Base-by-base conservation (phyloP, 345 rosid species). In the Toxicodendron radicans region DNA sequence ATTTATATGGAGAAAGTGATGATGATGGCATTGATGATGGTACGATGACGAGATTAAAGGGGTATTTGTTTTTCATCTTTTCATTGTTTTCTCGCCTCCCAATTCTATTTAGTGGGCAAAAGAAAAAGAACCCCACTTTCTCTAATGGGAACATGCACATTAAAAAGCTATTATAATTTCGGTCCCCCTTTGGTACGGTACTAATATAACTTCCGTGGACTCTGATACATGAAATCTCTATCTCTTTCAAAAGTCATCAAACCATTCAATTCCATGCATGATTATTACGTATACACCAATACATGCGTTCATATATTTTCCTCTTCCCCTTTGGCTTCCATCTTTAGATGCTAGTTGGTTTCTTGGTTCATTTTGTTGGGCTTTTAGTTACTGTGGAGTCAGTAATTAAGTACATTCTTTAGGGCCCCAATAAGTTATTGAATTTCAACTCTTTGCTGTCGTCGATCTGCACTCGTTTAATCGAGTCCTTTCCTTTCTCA, bases 211-310 rank as follows among this genome's bases (percentile, higher is more conserved):
- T 73, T 71, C 45, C 41, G 5, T 75, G 73, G 66, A 52, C 57
- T 74, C 41, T 61, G 72, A 64, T 74, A 73, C 81, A 77, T 77
- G 70, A 79, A 71, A 76, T 79, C 69, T 46, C 72, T 64, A 27
- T 67, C 70, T 62, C 68, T 70, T 35, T 75, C 63, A 62, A 74
- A 71, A 72, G 78, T 77, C 75, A 73, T 75, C 65, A 73, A 70
- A 75, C 76, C 70, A 58, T 70, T 57, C 65, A 48, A 83, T 81
- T 73, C 80, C 88, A 87, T 87, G 90, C 90, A 87, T 79, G 78
- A 84, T 87, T 75, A 81, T 84, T 84, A 87, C 90, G 86, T 84
- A 83, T 82, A 77, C 85, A 77, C 73, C 72, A 81, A 77, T 77
- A 62, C 77, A 83, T 77, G 81, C 73, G 75, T 75, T 58, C 72